Evolutionary conservation across 2,329 filamentous ascomycete genomes (phyloP).

Genomic region (Pleurostoma richardsiae): DNA sequence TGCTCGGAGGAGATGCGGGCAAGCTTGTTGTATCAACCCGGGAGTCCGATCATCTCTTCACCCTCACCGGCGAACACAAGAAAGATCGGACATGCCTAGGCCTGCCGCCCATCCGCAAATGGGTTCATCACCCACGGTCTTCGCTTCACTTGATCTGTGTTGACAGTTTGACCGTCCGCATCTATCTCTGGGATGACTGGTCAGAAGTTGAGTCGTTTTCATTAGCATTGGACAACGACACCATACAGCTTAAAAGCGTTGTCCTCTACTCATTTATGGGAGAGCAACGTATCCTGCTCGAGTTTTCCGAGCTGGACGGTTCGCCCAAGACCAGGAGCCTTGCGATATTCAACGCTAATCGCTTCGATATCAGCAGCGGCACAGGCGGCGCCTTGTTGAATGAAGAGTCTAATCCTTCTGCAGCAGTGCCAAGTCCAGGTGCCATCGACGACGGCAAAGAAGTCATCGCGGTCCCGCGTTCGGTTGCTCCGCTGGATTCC

Average conservation of each 20-base stretch:
- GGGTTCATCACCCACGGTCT: background rate
- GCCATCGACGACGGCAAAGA: background rate
- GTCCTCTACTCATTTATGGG: background rate
- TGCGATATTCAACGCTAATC: background rate
- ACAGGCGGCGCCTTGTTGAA: too few species aligned
- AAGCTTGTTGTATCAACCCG: conserved; percentile 11
- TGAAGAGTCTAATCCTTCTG: background rate
- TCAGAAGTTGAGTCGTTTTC: background rate
- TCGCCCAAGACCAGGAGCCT: background rate
- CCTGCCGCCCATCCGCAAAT: background rate
- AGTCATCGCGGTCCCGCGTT: background rate
- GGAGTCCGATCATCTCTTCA: conserved; percentile 16
- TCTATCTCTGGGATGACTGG: background rate
- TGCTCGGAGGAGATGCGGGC: conserved; percentile 10
- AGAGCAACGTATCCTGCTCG: background rate
- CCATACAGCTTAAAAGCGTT: background rate
- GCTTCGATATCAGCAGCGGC: background rate
- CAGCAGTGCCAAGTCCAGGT: background rate
- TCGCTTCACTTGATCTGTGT: background rate
- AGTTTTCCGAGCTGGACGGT: background rate
- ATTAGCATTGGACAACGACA: background rate
- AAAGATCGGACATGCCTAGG: background rate
- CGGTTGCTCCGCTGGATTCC: background rate
- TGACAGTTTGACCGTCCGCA: background rate
- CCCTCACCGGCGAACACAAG: conserved; percentile 7